Conservation (phyloP, 148 eudicot genomes). For the Bassia scoparia region DNA sequence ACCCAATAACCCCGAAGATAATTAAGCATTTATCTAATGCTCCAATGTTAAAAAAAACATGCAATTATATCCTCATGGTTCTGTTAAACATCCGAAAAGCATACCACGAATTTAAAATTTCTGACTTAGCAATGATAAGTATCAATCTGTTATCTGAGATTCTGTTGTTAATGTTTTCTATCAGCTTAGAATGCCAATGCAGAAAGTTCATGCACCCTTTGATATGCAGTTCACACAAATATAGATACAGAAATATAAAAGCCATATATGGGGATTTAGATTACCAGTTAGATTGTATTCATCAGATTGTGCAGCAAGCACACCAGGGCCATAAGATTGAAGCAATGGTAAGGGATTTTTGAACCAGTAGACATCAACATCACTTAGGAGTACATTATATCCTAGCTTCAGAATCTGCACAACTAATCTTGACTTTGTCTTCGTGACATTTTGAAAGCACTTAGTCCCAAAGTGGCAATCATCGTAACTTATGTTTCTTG, state of each 20-base stretch:
- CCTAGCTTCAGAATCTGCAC: conserved; percentile 74
- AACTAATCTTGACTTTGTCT: conserved; percentile 84
- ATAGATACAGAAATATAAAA: neutral
- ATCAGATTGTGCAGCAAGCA: conserved; percentile 83
- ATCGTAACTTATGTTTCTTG: conserved; percentile 73
- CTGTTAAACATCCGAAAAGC: neutral
- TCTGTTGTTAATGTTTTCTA: neutral
- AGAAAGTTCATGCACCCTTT: neutral
- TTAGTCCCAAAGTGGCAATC: conserved; percentile 90
- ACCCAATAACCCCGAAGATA: neutral
- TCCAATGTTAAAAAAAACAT: neutral
- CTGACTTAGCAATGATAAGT: neutral
- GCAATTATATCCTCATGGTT: neutral
- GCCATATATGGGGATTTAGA: neutral
- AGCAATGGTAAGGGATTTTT: conserved; percentile 75
- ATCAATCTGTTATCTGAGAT: no score
- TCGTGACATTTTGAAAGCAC: conserved; percentile 90
- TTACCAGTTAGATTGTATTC: conserved; percentile 78
- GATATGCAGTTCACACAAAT: neutral
- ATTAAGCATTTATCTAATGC: neutral
- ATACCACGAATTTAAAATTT: neutral
- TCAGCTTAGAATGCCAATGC: neutral
- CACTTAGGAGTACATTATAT: conserved; percentile 77
- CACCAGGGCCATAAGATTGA: conserved; percentile 64
- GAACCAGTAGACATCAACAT: conserved; percentile 97